These are phyloP conservation scores for Luvunga scandens DNA, from an alignment of 345 rosid species.

Conservation along the genomic window DNA sequence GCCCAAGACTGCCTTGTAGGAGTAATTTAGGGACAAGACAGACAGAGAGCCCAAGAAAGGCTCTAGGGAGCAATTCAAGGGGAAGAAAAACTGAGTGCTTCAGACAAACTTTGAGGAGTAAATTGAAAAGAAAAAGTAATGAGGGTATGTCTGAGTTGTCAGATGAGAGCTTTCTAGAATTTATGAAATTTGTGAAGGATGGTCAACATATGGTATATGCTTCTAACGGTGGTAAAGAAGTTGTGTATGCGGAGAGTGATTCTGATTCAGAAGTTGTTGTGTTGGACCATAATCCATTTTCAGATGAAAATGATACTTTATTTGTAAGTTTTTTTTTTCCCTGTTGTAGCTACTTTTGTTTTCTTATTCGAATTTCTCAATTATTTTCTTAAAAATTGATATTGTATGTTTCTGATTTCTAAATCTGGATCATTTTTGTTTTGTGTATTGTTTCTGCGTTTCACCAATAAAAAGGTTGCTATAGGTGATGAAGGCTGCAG, in stretches of 20 bases:
- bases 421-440: constrained; percentile 11
- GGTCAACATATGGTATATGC: constrained; percentile 5
- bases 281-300: constrained; percentile 32
- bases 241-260: constrained; percentile 26
- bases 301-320: constrained; percentile 29
- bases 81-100: background rate
- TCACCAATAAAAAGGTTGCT: constrained; percentile 20
- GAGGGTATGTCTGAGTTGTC: background rate
- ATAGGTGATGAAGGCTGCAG: constrained; percentile 12
- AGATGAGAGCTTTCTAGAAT: constrained; percentile 26
- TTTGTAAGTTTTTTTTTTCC: constrained; percentile 31
- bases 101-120: background rate
- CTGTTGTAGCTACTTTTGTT: background rate
- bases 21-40: constrained; percentile 17
- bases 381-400: background rate
- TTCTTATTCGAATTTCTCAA: background rate
- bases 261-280: constrained; percentile 52
- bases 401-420: constrained; percentile 19
- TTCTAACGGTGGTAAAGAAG: constrained; percentile 30
- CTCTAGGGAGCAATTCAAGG: background rate
- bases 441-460: constrained; percentile 17
- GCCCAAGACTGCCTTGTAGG: background rate
- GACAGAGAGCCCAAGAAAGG: background rate
- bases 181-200: constrained; percentile 19
- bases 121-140: background rate